Base-by-base conservation (phyloP, 495 filamentous ascomycete species). In the Glarea lozoyensis region DNA sequence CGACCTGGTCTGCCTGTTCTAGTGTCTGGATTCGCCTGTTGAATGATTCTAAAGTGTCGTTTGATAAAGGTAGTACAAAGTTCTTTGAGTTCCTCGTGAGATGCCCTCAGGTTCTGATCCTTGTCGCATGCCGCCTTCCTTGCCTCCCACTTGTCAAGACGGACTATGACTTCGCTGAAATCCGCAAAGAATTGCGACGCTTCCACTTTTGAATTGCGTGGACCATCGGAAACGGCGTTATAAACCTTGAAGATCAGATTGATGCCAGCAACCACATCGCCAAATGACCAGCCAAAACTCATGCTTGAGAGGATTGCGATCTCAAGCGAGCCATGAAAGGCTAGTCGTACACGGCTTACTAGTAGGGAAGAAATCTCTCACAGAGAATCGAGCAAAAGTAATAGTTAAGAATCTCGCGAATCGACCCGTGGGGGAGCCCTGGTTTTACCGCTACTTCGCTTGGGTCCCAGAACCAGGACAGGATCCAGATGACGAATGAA, bases 111-210 rank as follows among this genome's bases (percentile, higher is more conserved):
- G 1, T 22, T 21, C 2, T 38, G 32, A 37, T 49, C 35, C 20
- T 43, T 27, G 10, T 37, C 22, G n/a, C 22, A 38, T 3, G 22
- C n/a, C 10, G 22, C 10, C 27, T 42, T 48, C 30, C 32, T 19
- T 33, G 18, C 29, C 24, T 48, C 39, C 45, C 45, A 48, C 24
- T 48, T 39, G 9, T 42, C 38, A 4, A 48, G 38, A 16, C 45
- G 45, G n/a, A 23, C 31, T 21, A 42, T 29, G 13, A 48, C 23
- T 30, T 42, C 25, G 15, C 10, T 16, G 19, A 42, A 48, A 12
- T 48, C 45, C 11, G 37, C 39, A 24, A 48, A 48, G 13, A 48
- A 48, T 15, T 42, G 29, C 12, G 37, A 18, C 27, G 45, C 45
- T 30, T 48, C 30, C 19, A 32, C 31, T 32, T 42, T 25, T 2